These are phyloP conservation scores for Pythium volutum DNA, from an alignment of 352 stramenopile species.

Conservation along the genomic window DNA sequence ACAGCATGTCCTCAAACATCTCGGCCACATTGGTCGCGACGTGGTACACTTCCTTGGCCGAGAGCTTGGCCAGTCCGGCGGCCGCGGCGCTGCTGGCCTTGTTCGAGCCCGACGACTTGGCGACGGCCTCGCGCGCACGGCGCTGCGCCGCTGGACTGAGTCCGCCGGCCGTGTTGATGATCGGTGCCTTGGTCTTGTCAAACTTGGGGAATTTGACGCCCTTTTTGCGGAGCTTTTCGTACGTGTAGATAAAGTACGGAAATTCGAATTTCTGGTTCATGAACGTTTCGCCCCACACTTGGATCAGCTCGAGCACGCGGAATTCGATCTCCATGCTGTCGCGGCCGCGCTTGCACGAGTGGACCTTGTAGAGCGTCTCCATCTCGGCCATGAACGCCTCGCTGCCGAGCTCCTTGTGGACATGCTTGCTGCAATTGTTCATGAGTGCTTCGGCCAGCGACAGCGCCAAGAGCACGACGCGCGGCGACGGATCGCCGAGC, in stretches of 20 bases:
- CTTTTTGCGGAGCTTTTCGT: constrained; percentile 82
- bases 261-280: constrained; percentile 64
- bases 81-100: constrained; percentile 14
- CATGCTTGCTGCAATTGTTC: constrained; percentile 71
- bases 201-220: constrained; percentile 77
- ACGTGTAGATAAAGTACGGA: constrained; percentile 79
- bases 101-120: constrained; percentile 7
- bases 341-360: constrained; percentile 61
- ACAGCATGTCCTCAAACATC: constrained; percentile 86
- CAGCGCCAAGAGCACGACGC: constrained; percentile 62
- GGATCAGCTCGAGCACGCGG: constrained; percentile 71
- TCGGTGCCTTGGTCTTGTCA: constrained; percentile 49
- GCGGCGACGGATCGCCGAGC: constrained; percentile 55
- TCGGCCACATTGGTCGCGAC: constrained; percentile 65
- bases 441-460: constrained; percentile 70
- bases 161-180: constrained; percentile 16
- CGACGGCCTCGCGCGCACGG: constrained; percentile 3
- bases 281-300: constrained; percentile 82
- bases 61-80: constrained; percentile 41
- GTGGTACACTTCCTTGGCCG: constrained; percentile 53
- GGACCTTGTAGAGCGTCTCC: constrained; percentile 71
- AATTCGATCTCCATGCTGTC: constrained; percentile 72
- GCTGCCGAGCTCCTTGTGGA: constrained; percentile 64
- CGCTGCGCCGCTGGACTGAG: constrained; percentile 6
- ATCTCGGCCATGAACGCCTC: constrained; percentile 75